Percentiles rank a stretch among this genome's conserved stretches.
Conservation (phyloP, 371 early-diverging fungal species). For the Rhizopus arrhizus region DNA sequence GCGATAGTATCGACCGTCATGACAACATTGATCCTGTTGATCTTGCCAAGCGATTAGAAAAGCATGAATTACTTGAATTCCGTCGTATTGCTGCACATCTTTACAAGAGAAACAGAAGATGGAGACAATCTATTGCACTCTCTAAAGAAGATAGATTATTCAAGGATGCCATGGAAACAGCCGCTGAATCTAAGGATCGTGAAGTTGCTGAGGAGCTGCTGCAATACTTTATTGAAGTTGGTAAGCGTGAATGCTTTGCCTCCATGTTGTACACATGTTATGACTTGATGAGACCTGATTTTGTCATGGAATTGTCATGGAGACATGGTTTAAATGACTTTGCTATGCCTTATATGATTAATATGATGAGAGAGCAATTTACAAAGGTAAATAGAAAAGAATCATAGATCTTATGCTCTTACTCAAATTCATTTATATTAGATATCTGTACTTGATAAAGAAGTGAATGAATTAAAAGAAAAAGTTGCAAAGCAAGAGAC, state of each 20-base stretch:
- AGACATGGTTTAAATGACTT: slow-evolving; percentile 83
- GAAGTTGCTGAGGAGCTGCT: slow-evolving; percentile 92
- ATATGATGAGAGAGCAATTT: slow-evolving; percentile 81
- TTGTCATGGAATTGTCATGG: slow-evolving; percentile 94
- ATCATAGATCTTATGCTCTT: no score
- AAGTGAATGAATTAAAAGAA: slow-evolving; percentile 56
- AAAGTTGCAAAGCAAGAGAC: slow-evolving; percentile 49
- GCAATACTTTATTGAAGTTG: slow-evolving; percentile 90
- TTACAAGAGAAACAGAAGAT: slow-evolving; percentile 92
- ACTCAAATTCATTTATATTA: slow-evolving; percentile 9
- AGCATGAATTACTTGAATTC: slow-evolving; percentile 95
- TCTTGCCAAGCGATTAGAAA: slow-evolving; percentile 88
- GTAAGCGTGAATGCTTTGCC: slow-evolving; percentile 90
- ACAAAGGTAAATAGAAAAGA: slow-evolving; percentile 51
- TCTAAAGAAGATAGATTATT: slow-evolving; percentile 94
- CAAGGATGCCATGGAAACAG: slow-evolving; percentile 98
- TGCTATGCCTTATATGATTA: slow-evolving; percentile 96
- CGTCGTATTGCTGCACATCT: slow-evolving; percentile 93
- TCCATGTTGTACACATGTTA: slow-evolving; percentile 92
- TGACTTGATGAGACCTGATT: slow-evolving; percentile 90
- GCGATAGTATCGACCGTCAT: slow-evolving; percentile 89
- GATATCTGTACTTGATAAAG: slow-evolving; percentile 49
- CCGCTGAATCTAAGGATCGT: slow-evolving; percentile 81
- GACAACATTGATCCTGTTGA: slow-evolving; percentile 92
- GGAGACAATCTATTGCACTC: slow-evolving; percentile 92